A percentile compares a stretch with the other conserved stretches of the same genome.
These are phyloP conservation scores for Cotoneaster glaucophyllus DNA, from an alignment of 306 rosid species.

Conservation along the genomic window DNA sequence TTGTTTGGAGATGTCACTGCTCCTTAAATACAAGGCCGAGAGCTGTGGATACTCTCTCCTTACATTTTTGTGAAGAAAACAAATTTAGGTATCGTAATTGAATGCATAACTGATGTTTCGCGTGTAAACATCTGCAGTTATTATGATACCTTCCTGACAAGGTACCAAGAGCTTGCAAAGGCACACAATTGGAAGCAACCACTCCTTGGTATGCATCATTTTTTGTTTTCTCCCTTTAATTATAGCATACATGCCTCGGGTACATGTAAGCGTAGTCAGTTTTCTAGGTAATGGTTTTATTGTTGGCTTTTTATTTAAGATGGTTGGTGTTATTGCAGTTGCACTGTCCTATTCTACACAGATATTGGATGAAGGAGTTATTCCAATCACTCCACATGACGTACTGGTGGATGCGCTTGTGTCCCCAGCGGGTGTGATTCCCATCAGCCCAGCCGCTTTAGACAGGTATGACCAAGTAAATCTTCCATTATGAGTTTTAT, in stretches of 20 bases:
- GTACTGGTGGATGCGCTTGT: conserved; percentile 74
- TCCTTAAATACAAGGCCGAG: background rate
- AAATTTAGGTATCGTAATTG: background rate
- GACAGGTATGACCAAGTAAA: conserved; percentile 43
- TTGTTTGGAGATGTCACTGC: conserved; percentile 9
- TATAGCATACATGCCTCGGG: background rate
- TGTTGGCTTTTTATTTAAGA: background rate
- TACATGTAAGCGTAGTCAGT: conserved; percentile 6
- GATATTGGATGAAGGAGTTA: conserved; percentile 70
- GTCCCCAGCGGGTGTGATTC: conserved; percentile 70
- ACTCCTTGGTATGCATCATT: conserved; percentile 52
- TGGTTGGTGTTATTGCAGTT: conserved; percentile 43
- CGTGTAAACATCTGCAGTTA: conserved; percentile 35
- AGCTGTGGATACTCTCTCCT: background rate
- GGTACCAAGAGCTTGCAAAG: conserved; percentile 69
- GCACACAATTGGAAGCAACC: conserved; percentile 78
- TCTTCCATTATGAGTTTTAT: background rate
- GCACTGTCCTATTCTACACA: conserved; percentile 77
- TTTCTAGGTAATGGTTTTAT: conserved; percentile 6
- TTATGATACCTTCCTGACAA: conserved; percentile 79
- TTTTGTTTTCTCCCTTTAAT: conserved; percentile 2
- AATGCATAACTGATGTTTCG: background rate
- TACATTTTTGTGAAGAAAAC: background rate
- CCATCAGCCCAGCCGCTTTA: conserved; percentile 58
- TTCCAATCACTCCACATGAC: conserved; percentile 63